Base-by-base conservation (phyloP, 2,329 filamentous ascomycete species). In the Aphanoascus verrucosus region DNA sequence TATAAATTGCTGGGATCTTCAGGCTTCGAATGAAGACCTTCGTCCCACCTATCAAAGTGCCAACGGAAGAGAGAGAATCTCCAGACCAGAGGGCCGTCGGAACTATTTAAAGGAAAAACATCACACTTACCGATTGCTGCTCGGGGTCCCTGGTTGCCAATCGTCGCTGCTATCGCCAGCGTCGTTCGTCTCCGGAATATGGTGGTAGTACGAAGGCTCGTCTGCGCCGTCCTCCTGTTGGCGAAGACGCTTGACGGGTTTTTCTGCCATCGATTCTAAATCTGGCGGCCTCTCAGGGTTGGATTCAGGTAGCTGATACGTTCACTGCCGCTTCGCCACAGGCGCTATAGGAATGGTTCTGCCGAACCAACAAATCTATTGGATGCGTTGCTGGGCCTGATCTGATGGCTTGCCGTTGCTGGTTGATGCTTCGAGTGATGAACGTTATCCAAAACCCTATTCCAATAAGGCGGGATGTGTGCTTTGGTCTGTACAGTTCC, bases 131-230 rank as follows among this genome's bases (percentile, higher is more conserved):
- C 50, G 54, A 17, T 35, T 54, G 50, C 37, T 50, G 28, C 31
- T 45, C 41, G 54, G 55, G 17, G 52, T 57, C 38, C 55, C 48
- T 28, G 55, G 55, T 51, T 56, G 57, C 59, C 59, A 61, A 57
- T 59, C 54, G 57, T 58, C 58, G 46, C 54, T 55, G 56, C 49
- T 58, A 51, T 58, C 55, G 47, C 52, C 57, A 34, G 50, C 32
- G 20, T 58, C 52, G 53, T 48, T 53, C 20, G 47, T 31, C 11
- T n/a, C 44, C 44, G 34, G 31, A 46, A 44, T 57, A 19, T 52
- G 48, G 57, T 58, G 47, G 57, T 58, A 44, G 58, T 58, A 60
- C 58, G 55, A 56, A 28, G 49, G 50, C 31, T 55, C 49, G 43
- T 41, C 51, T 38, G 17, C 37, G 14, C n/a, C 47, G 35, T 54